Evolutionary conservation across 805 yeast species (phyloP).

Genomic region (Barnettozyma botsteinii): DNA sequence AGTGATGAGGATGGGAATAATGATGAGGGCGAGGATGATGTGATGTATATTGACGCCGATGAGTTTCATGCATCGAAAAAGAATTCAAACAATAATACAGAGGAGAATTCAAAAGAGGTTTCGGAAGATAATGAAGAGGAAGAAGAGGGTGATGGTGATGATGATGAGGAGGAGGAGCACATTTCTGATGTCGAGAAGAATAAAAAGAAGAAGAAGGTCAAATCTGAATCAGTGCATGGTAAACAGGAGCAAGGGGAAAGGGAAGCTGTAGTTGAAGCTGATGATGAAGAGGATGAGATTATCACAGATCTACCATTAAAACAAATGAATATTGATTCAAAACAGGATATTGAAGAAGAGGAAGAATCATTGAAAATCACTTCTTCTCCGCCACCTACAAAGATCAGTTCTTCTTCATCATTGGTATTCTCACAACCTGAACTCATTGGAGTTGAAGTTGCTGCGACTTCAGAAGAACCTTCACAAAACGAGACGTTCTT

Average conservation of each 20-base stretch:
- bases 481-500: background rate
- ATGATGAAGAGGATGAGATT: background rate
- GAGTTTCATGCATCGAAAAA: conserved; percentile 2
- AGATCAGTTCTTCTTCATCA: too few species aligned
- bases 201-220: background rate
- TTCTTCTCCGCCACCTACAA: background rate
- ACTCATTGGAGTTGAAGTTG: background rate
- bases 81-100: background rate
- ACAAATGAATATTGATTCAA: too few species aligned
- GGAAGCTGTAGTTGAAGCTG: too few species aligned
- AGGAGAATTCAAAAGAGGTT: background rate
- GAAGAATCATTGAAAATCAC: too few species aligned
- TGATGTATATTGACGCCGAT: conserved; percentile 7
- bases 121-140: background rate
- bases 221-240: too few species aligned
- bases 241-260: too few species aligned
- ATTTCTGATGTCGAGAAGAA: too few species aligned
- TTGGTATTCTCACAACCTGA: background rate
- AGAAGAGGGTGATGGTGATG: background rate
- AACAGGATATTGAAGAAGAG: too few species aligned
- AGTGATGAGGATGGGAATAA: conserved; percentile 1
- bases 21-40: conserved; percentile 6
- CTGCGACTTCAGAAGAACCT: background rate
- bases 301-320: background rate
- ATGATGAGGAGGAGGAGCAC: too few species aligned